phyloP scores from a whole-genome alignment of 169 alveolate genomes.

The Plasmodium falciparum region DNA sequence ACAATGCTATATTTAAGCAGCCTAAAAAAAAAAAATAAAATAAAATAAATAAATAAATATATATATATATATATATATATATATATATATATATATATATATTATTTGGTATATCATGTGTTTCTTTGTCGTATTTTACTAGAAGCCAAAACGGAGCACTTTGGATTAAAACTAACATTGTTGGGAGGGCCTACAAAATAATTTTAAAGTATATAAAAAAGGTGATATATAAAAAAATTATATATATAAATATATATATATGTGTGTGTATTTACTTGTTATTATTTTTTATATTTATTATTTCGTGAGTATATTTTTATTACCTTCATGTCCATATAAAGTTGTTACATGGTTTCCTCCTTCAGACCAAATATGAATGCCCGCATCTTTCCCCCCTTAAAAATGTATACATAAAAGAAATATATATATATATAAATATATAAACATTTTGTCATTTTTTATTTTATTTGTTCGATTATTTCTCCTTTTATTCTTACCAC shows the following conservation, averaged over 20 bases:
- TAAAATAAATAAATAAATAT: constrained; percentile 3
- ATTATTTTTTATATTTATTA: too few relatives aligned
- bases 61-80: too few relatives aligned
- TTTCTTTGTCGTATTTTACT: constrained; percentile 15
- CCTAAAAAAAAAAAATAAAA: constrained; percentile 14
- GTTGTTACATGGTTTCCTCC: constrained; percentile 40
- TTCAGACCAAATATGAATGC: constrained; percentile 69
- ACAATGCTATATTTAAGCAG: constrained; percentile 57
- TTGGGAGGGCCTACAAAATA: constrained; percentile 49
- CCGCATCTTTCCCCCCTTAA: constrained; percentile 59
- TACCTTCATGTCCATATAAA: constrained; percentile 69
- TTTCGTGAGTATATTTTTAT: too few relatives aligned
- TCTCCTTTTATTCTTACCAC: constrained; percentile 20
- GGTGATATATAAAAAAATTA: not conserved
- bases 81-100: too few relatives aligned
- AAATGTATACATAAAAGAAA: not conserved
- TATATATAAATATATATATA: not conserved
- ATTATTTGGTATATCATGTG: not conserved
- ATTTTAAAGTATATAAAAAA: not conserved
- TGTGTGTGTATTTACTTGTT: too few relatives aligned
- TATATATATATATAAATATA: not conserved
- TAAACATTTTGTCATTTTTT: not conserved
- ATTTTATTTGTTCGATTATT: not conserved
- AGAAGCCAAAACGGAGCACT: constrained; percentile 57
- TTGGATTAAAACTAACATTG: constrained; percentile 64